Evolutionary conservation across 306 rosid species (phyloP), one percentile per base, ranked within the genome.

Genomic region (Calophaca sinica): DNA sequence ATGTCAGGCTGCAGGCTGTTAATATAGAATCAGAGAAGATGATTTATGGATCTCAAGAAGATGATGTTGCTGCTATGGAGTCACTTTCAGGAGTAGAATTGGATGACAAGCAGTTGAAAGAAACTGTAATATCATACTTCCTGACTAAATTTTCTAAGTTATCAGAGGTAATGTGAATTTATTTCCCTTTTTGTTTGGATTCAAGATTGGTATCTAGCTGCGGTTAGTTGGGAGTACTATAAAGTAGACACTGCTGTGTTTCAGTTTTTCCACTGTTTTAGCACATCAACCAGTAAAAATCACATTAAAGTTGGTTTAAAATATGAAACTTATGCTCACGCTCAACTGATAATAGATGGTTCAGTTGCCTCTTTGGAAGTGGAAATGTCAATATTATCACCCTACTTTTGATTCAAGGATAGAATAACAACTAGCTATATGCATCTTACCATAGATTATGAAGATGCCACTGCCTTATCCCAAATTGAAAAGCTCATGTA

Each of bases 91-190:
- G 77, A 31, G 52, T 87, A 48, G 85, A 84, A 49, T 65, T 72
- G 72, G 89, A 91, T 81, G 96, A 84, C 65, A 86, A 79, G 15
- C 67, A 78, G 68, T 79, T 94, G 83, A 94, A 90, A 87, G 93
- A 90, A 79, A 78, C 85, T 11, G 86, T 88, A 79, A 81, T 84
- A 74, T 88, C 93, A 15, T 84, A 70, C 87, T 87, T 94, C 76
- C 62, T 77, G 88, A 80, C 78, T 49, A 90, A 86, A 86, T 94
- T 77, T 82, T 81, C 90, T 48, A 85, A 84, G 62, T 71, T 90
- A 68, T 79, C 96, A 3, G 93, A 94, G 99, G 99, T 93, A 78
- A 86, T 68, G 64, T 31, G 38, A 64, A 44, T 57, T 72, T 72
- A 14, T 79, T 41, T 79, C 14, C 36, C 33, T 14, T 44, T 39